These are phyloP conservation scores for Penicillium sp. DNA, from an alignment of 2,329 filamentous ascomycete species.

Conservation along the genomic window DNA sequence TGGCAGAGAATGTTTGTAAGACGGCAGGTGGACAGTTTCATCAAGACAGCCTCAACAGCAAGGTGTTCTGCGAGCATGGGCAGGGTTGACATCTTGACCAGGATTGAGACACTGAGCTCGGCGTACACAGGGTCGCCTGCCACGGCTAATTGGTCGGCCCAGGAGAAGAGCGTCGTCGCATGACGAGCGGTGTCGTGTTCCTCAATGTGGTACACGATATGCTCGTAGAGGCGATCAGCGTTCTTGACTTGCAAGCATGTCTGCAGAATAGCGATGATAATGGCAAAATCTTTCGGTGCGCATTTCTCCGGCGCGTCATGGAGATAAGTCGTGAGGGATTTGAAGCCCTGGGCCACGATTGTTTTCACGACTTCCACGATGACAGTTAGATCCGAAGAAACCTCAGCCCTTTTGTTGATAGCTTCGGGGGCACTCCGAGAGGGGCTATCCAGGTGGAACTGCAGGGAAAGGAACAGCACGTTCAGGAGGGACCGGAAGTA, in stretches of 20 bases:
- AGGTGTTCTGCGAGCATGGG: conserved; percentile 82
- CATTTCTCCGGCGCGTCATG: conserved; percentile 69
- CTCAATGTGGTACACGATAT: conserved; percentile 67
- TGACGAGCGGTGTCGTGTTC: conserved; percentile 70
- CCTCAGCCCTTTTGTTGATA: conserved; percentile 36
- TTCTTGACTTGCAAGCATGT: conserved; percentile 76
- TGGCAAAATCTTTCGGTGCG: conserved; percentile 75
- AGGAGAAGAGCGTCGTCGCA: conserved; percentile 84
- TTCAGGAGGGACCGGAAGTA: conserved; percentile 84
- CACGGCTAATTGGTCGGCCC: conserved; percentile 78
- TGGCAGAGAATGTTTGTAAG: conserved; percentile 73
- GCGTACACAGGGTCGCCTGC: conserved; percentile 86
- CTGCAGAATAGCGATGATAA: conserved; percentile 85
- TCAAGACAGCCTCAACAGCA: conserved; percentile 79
- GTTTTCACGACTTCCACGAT: conserved; percentile 77
- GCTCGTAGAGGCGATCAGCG: conserved; percentile 67
- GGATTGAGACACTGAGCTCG: conserved; percentile 83
- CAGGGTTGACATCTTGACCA: conserved; percentile 81
- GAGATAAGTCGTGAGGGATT: conserved; percentile 73
- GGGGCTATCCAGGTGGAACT: conserved; percentile 44
- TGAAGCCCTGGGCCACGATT: conserved; percentile 78
- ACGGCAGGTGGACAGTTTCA: conserved; percentile 74
- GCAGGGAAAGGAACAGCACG: conserved; percentile 78
- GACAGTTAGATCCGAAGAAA: conserved; percentile 51
- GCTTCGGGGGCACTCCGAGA: conserved; percentile 36